A percentile compares a stretch with the other conserved stretches of the same genome.
phyloP scores from a whole-genome alignment of 805 yeast genomes.

The Saccharomycopsis sp. region DNA sequence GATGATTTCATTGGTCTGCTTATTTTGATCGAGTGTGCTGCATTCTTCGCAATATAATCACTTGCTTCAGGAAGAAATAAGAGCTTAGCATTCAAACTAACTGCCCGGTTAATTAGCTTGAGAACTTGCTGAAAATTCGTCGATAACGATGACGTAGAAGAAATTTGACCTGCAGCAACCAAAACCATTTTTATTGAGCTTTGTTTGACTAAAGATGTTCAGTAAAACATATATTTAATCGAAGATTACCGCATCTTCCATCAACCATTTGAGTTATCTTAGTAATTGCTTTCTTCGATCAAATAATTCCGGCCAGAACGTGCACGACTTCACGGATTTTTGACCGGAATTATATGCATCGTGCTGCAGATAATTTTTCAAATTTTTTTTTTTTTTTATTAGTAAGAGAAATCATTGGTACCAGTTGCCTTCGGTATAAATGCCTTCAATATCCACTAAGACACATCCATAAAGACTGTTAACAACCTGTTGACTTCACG shows the following conservation, averaged over 20 bases:
- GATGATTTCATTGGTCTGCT: slow-evolving; percentile 41
- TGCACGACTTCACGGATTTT: not conserved
- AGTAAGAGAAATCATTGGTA: not conserved
- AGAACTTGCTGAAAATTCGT: slow-evolving; percentile 57
- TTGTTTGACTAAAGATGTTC: not conserved
- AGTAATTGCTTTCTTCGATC: too few relatives aligned
- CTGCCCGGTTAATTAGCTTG: slow-evolving; percentile 57
- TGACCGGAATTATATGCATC: not conserved
- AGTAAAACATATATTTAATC: too few relatives aligned
- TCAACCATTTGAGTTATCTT: too few relatives aligned
- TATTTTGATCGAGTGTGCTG: slow-evolving; percentile 56
- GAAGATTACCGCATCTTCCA: too few relatives aligned
- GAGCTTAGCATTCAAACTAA: slow-evolving; percentile 51
- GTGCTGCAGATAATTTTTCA: not conserved
- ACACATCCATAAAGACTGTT: too few relatives aligned
- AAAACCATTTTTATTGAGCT: slow-evolving; percentile 40
- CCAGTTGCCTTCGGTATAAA: not conserved
- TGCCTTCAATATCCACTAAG: not conserved
- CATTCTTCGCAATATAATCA: slow-evolving; percentile 73
- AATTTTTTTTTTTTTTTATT: too few relatives aligned
- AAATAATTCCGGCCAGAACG: not conserved
- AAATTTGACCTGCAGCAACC: slow-evolving; percentile 82
- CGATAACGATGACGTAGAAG: slow-evolving; percentile 58
- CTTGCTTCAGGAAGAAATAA: slow-evolving; percentile 91
- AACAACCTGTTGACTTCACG: too few relatives aligned